phyloP scores from a whole-genome alignment of 2,329 filamentous ascomycete species.

The Microascus cirrosus region DNA sequence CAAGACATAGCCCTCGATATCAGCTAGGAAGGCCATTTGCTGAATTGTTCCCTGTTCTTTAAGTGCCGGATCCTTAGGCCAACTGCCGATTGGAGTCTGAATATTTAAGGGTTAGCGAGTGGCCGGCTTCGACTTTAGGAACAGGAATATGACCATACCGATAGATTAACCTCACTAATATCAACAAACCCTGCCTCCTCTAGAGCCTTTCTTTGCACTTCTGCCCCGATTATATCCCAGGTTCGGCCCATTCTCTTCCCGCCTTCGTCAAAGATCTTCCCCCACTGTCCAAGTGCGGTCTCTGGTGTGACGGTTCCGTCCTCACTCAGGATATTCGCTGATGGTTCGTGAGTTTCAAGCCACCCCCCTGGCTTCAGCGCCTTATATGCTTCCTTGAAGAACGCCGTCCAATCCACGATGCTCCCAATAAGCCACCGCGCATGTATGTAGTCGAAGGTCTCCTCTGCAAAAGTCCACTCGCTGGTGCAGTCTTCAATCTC shows the following conservation, averaged over 20 bases:
- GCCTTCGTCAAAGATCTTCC: neutral
- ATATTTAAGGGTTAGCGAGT: neutral
- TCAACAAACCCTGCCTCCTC: slow-evolving; percentile 2
- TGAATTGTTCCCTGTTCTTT: neutral
- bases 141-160: neutral
- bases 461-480: slow-evolving; percentile 20
- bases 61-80: neutral
- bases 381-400: slow-evolving; percentile 35
- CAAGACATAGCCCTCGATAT: slow-evolving; percentile 13
- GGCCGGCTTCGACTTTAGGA: no score
- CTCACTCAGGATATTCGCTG: neutral
- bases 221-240: neutral
- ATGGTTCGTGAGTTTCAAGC: neutral
- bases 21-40: slow-evolving; percentile 5
- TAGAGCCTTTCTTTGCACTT: neutral
- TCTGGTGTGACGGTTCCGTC: neutral
- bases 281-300: neutral
- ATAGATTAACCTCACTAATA: neutral
- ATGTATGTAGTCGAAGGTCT: slow-evolving; percentile 48
- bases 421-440: slow-evolving; percentile 44
- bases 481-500: slow-evolving; percentile 23
- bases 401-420: slow-evolving; percentile 41
- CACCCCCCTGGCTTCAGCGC: neutral
- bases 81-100: neutral
- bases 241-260: neutral